Conservation (phyloP, 495 filamentous ascomycete species). For the Cercophora newfieldiana region DNA sequence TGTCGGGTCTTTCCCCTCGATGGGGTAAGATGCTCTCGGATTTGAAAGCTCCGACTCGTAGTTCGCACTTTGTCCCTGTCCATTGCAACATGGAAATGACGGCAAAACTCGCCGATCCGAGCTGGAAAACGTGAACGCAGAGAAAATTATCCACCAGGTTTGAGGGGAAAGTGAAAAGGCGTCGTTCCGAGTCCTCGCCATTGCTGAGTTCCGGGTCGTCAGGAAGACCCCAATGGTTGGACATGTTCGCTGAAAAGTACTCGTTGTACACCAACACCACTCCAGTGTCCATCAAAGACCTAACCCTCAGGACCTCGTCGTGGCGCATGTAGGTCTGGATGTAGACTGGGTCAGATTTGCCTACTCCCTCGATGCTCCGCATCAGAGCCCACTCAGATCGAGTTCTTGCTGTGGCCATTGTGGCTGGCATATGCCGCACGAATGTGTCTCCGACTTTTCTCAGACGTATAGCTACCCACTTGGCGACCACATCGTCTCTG, state of each 20-base stretch:
- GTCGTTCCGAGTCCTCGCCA: neutral
- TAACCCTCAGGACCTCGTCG: neutral
- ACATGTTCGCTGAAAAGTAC: neutral
- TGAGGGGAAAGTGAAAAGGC: neutral
- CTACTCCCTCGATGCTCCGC: neutral
- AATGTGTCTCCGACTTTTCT: neutral
- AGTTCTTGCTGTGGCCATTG: neutral
- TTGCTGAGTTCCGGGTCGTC: neutral
- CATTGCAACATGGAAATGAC: neutral
- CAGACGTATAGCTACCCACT: neutral
- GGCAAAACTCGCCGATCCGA: neutral
- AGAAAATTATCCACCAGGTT: neutral
- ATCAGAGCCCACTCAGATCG: neutral
- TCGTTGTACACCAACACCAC: neutral
- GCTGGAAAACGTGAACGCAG: neutral
- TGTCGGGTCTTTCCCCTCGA: neutral
- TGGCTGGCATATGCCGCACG: neutral
- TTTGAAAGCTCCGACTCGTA: neutral
- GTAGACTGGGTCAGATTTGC: neutral
- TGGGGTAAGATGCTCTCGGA: neutral
- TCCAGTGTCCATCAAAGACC: neutral
- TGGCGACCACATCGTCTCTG: neutral
- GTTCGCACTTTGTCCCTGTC: neutral
- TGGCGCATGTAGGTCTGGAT: neutral
- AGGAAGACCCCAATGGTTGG: neutral